Base-by-base conservation (phyloP, 768 basidiomycete genomes). In the Termitomyces sp. region DNA sequence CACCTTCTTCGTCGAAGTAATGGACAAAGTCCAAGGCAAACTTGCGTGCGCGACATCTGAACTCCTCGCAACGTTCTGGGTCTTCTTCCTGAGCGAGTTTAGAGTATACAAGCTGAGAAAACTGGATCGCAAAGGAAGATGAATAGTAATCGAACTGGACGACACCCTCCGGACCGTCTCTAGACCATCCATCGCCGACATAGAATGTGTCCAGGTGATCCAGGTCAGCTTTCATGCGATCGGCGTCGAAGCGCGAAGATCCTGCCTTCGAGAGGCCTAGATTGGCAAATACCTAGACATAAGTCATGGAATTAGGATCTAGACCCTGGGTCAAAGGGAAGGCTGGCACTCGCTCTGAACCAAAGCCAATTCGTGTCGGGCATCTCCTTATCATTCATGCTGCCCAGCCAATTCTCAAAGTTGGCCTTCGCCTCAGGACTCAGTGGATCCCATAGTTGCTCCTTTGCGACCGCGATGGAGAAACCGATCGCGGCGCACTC, bases 311-410 rank as follows among this genome's bases (percentile, higher is more conserved):
- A 42, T 62, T 20, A 59, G 39, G 4, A 22, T 35, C 28, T 48
- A 36, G 16, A 18, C 55, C 5, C 2, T 22, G 20, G 32, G 8
- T 36, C 35, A 4, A 36, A 40, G 16, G 16, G n/a, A 38, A 20
- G 36, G 39, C 16, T 12, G 40, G 8, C 33, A 33, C 82, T 48
- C 59, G 86, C 89, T 60, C 89, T 79, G 74, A 91, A 91, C 90
- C 90, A 91, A 7, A 92, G 78, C 89, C 90, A 91, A 67, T 91
- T 91, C 7, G 89, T 91, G 68, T 91, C 88, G 28, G 89, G 89
- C 89, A 91, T 91, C 63, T 87, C 82, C 76, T 90, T 91, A 72
- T 88, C 86, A 68, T 90, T 91, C 82, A 91, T 90, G 0, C 86
- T 84, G 8, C 86, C 84, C 3, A 91, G 77, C 87, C 90, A 91